Conservation (phyloP, 1,284 basidiomycete species). For the Microbotryum lychnidis-dioicae region DNA sequence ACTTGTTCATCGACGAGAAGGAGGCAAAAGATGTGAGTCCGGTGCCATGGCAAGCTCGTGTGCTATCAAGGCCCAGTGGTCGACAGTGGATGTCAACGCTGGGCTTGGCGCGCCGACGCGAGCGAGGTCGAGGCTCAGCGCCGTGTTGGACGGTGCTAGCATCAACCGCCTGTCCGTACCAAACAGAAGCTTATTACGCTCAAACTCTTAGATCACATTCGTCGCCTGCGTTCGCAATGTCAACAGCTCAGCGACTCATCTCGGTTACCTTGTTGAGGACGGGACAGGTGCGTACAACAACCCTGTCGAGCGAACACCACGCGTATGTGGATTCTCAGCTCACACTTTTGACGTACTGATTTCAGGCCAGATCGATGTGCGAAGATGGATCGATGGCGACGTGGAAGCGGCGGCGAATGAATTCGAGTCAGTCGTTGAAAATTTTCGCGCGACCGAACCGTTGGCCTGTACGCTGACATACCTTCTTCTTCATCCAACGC, state of each 20-base stretch:
- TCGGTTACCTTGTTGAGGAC: constrained; percentile 74
- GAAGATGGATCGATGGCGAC: constrained; percentile 75
- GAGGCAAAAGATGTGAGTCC: constrained; percentile 68
- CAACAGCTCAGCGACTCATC: constrained; percentile 68
- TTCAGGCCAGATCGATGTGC: constrained; percentile 62
- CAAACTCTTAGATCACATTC: constrained; percentile 46
- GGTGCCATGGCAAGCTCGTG: no score
- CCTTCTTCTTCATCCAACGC: not conserved
- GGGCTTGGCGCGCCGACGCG: no score
- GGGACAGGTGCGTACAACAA: constrained; percentile 53
- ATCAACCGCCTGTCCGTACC: no score
- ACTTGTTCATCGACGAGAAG: constrained; percentile 71
- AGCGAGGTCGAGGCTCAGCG: no score
- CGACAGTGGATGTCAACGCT: no score
- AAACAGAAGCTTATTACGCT: no score
- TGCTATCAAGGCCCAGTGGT: no score
- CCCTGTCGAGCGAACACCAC: no score
- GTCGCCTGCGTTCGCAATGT: constrained; percentile 73
- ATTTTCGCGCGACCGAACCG: not conserved
- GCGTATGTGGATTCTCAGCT: no score
- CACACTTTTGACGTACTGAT: no score
- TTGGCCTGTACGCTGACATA: not conserved
- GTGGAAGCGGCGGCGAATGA: constrained; percentile 39
- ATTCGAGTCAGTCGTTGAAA: not conserved
- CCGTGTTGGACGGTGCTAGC: no score